Evolutionary conservation across 768 basidiomycete genomes (phyloP).

Genomic region (Hemileccinum rubropunctum): DNA sequence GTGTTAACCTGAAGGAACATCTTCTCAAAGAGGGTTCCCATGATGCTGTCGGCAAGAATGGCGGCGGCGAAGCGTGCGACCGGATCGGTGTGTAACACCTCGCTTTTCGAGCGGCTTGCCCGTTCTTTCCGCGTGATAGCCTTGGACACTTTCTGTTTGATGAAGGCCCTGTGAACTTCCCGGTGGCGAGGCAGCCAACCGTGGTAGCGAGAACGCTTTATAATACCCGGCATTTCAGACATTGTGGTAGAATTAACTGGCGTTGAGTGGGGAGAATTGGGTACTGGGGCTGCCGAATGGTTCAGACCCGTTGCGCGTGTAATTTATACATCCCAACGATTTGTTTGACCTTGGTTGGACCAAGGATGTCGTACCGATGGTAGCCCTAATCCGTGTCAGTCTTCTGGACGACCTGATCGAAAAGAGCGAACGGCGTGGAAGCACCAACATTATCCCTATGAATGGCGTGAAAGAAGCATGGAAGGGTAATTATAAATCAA

Average conservation of each 20-base stretch:
- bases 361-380: background rate
- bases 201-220: background rate
- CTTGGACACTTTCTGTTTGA: background rate
- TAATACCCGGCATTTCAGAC: background rate
- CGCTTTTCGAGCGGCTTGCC: no score
- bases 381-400: background rate
- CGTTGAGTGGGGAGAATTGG: background rate
- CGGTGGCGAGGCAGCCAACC: slow-evolving; percentile 1
- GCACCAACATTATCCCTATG: no score
- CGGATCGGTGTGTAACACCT: background rate
- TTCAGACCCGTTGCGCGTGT: background rate
- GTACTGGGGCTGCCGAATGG: background rate
- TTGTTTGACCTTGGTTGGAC: background rate
- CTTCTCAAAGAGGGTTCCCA: background rate
- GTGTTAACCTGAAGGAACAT: slow-evolving; percentile 5
- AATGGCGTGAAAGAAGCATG: no score
- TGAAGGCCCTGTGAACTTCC: background rate
- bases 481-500: no score
- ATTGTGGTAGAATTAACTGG: background rate
- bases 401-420: no score
- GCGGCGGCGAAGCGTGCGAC: background rate
- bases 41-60: background rate
- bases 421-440: no score
- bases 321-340: background rate
- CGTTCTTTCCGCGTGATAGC: background rate